Base-by-base conservation (phyloP, 2,329 filamentous ascomycete species). In the Tolypocladium paradoxum region DNA sequence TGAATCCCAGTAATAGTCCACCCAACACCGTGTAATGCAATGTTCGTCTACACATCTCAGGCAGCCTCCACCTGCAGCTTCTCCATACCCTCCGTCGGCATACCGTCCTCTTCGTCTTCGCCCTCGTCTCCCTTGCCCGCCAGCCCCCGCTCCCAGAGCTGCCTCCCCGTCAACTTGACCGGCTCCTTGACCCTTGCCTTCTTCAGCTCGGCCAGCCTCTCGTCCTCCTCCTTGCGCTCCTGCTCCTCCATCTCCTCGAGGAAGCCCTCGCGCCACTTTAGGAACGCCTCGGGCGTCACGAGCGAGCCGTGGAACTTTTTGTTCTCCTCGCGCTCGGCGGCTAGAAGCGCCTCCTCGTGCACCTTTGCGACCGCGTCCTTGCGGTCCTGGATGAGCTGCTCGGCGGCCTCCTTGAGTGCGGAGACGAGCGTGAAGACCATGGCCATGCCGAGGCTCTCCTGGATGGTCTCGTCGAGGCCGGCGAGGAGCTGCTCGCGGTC, bases 361-460 rank as follows among this genome's bases (percentile, higher is more conserved):
- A 64, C 76, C 63, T 82, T 78, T 8, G 78, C 79, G 2, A 76
- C 79, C 9, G 76, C 86, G 54, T 82, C 81, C 63, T 84, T 82
- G 47, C 93, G 84, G 57, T 90, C 83, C 18, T 78, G 71, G 60
- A 97, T 83, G 54, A 99, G 79, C 61, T 84, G 78, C 73, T 99
- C 93, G n/a, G 91, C 92, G 50, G 81, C 78, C 55, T 99, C 93
- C 67, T 96, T 97, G 55, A 99, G 73, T 0, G 87, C 83, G 16
- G 87, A 89, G 52, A 95, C 87, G 27, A 99, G 75, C 0, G 92
- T 90, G 71, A 97, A 99, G 1, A 99, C 75, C 93, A 99, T 99
- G 53, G 90, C 88, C 86, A 97, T 97, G 57, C 93, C 93, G 55
- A 97, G 73, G 61, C 91, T 97, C 69, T 99, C 93, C 67, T 93